A percentile compares a stretch with the other conserved stretches of the same genome.
Conservation (phyloP, 139 green algal genomes). For the Edaphochlamys debaryana region DNA sequence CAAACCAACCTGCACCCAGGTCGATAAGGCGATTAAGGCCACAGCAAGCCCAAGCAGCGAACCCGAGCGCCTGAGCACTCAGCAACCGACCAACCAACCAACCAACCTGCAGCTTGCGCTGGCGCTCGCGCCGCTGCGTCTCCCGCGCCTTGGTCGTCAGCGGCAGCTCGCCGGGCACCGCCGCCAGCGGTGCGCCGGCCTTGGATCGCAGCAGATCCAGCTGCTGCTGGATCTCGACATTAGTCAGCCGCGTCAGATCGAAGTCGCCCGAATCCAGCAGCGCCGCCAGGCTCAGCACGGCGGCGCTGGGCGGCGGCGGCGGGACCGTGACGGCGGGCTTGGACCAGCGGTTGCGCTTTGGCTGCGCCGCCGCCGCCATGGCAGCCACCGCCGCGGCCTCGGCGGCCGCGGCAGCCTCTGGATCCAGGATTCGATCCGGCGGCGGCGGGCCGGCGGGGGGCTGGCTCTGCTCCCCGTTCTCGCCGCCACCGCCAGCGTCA, state of each 20-base stretch:
- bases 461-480: not conserved
- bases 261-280: not conserved
- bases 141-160: constrained; percentile 21
- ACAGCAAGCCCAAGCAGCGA: too few relatives aligned
- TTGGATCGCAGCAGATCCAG: constrained; percentile 18
- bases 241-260: constrained; percentile 7
- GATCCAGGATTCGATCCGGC: not conserved
- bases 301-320: not conserved
- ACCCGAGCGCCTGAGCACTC: too few relatives aligned
- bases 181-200: not conserved
- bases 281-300: not conserved
- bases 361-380: not conserved
- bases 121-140: constrained; percentile 26
- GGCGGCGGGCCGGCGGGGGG: not conserved
- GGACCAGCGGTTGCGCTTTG: constrained; percentile 27
- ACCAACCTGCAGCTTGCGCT: constrained; percentile 31
- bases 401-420: not conserved
- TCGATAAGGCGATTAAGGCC: too few relatives aligned
- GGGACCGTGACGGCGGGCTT: not conserved
- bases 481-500: not conserved
- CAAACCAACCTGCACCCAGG: too few relatives aligned
- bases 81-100: too few relatives aligned
- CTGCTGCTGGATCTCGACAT: constrained; percentile 29
- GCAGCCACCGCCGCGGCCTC: not conserved
- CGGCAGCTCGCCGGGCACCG: constrained; percentile 19